Conservation (phyloP, 163 green algal genomes). For the Chlamydomonas reinhardtii region DNA sequence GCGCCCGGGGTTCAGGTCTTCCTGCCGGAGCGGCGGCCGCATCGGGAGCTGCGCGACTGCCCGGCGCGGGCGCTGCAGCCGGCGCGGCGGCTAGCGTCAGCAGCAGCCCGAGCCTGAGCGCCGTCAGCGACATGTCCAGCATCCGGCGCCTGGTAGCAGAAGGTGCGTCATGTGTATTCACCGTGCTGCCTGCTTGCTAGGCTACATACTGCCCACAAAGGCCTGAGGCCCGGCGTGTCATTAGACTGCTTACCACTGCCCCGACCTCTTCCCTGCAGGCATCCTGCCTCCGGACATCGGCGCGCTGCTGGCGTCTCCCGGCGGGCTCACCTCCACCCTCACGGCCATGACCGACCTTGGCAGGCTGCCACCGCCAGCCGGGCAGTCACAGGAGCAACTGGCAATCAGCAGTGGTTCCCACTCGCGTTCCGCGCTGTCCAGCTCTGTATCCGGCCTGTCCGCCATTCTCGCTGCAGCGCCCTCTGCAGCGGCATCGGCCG, state of each 20-base stretch:
- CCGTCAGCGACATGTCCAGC: background rate
- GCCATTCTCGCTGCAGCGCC: background rate
- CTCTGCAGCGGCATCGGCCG: background rate
- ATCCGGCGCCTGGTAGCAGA: constrained; percentile 16
- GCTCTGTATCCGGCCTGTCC: background rate
- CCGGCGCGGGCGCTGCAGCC: background rate
- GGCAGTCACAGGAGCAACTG: background rate
- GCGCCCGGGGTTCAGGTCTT: too few species aligned
- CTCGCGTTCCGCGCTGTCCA: background rate
- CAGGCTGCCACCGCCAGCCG: background rate
- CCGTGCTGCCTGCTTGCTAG: background rate
- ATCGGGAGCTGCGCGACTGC: background rate
- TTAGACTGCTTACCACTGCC: too few species aligned
- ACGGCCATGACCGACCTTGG: background rate
- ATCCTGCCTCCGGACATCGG: constrained; percentile 31
- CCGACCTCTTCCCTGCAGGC: background rate
- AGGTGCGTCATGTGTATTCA: background rate
- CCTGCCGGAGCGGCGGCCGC: background rate
- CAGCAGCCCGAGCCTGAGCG: constrained; percentile 24
- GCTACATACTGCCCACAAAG: too few species aligned
- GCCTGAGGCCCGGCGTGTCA: too few species aligned
- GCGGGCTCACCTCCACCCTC: background rate
- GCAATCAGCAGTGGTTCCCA: background rate
- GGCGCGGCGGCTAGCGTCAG: background rate
- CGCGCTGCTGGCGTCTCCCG: constrained; percentile 1